Evolutionary conservation across 495 filamentous ascomycete genomes (phyloP), one percentile per base, ranked within the genome.

Genomic region (Terfezia claveryi): DNA sequence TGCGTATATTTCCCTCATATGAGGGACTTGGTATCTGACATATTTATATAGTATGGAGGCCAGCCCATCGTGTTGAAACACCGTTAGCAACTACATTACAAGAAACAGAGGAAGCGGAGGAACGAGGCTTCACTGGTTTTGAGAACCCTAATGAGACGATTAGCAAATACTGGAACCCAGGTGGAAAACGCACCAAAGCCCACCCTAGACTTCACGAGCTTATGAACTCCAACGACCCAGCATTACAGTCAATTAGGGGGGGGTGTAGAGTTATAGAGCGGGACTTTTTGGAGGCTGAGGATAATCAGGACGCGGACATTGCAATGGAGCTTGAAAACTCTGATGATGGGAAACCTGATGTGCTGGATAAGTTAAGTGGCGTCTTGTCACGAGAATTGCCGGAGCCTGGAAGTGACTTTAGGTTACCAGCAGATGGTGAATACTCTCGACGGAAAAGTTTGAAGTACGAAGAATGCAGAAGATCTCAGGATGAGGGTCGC

Each of bases 81-180:
- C 62, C 62, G n/a, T 36, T 65, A 23, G 62, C 57, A 38, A 50
- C 62, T 50, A 65, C 57, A 23, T 59, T 62, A 17, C 49, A 32
- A 23, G 62, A 65, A 55, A 61, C 62, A 12, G 62, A 64, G 10
- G 53, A 46, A 46, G 14, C 12, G 17, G 41, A 46, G 17, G 41
- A 46, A 20, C 14, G 14, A 14, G 17, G 17, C 17, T 46, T 20
- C 1, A 46, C 41, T 20, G 12, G 12, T 14, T 20, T 46, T 14
- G 41, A 46, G 4, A 46, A 46, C 4, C 27, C 27, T 32, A 46
- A 46, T 46, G 41, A 4, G 14, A 46, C 12, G 14, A 46, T 46
- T 46, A 14, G 41, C 17, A 46, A 46, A 46, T 46, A 46, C 17
- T 46, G 41, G 41, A 20, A 46, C 41, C 12, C 12, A 46, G 41